These are phyloP conservation scores for Scortechinia acanthostroma DNA, from an alignment of 2,329 filamentous ascomycete genomes.

Conservation along the genomic window DNA sequence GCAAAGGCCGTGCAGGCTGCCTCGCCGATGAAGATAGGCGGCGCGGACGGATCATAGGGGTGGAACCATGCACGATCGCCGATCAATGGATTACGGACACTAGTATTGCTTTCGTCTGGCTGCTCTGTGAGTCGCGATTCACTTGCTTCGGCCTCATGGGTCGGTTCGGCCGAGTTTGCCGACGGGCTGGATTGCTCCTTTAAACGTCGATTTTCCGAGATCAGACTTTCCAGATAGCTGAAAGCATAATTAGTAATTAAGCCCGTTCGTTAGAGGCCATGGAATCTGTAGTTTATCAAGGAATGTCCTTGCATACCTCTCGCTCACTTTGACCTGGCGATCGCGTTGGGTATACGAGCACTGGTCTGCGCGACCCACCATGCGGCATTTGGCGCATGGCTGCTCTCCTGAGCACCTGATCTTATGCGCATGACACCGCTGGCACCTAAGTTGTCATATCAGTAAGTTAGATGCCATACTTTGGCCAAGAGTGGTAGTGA, in stretches of 20 bases:
- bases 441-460: slow-evolving; percentile 12
- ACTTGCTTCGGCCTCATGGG: no score
- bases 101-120: not conserved
- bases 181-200: not conserved
- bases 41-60: slow-evolving; percentile 17
- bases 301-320: slow-evolving; percentile 12
- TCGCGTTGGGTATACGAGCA: slow-evolving; percentile 22
- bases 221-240: not conserved
- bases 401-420: slow-evolving; percentile 22
- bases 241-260: not conserved
- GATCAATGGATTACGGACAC: slow-evolving; percentile 8
- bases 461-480: slow-evolving; percentile 10
- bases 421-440: slow-evolving; percentile 20
- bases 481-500: not conserved
- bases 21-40: slow-evolving; percentile 23
- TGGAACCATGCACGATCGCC: slow-evolving; percentile 22
- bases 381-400: slow-evolving; percentile 20
- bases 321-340: slow-evolving; percentile 19
- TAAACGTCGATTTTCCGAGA: not conserved
- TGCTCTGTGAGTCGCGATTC: no score
- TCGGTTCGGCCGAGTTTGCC: not conserved
- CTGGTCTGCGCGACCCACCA: slow-evolving; percentile 16
- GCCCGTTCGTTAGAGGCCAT: slow-evolving; percentile 19
- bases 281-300: slow-evolving; percentile 16
- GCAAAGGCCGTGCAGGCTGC: slow-evolving; percentile 25